phyloP scores from a whole-genome alignment of 805 yeast species.

The Candida silvicultrix region DNA sequence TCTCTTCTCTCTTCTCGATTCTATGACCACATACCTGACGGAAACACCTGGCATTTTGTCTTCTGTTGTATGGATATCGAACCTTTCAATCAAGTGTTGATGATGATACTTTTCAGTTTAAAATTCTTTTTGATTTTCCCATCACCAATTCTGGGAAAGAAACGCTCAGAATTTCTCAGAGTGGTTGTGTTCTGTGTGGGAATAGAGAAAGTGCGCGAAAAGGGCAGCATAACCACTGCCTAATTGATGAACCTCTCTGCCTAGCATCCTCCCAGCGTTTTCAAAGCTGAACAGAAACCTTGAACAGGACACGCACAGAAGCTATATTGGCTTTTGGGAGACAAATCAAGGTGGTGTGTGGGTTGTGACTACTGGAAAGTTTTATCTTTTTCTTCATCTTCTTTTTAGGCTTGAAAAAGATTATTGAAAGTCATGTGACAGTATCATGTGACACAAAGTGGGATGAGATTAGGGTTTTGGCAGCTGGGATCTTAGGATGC shows the following conservation, averaged over 20 bases:
- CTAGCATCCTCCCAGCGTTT: background rate
- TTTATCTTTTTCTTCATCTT: no score
- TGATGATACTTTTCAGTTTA: background rate
- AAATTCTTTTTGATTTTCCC: conserved; percentile 1
- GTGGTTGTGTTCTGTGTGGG: background rate
- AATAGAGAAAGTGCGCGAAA: background rate
- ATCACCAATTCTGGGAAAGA: background rate
- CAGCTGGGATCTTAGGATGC: no score
- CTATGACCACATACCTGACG: conserved; percentile 72
- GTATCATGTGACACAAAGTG: no score
- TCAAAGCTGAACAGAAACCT: no score
- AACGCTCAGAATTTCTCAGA: background rate
- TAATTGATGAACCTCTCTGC: background rate
- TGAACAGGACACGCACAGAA: background rate
- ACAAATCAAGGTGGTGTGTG: no score
- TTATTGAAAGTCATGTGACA: background rate
- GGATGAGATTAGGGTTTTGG: no score
- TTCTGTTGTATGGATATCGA: conserved; percentile 14
- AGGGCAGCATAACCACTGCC: background rate
- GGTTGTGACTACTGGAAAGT: no score
- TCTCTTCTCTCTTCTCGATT: background rate
- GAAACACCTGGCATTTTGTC: conserved; percentile 93
- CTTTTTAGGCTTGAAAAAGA: no score
- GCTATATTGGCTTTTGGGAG: background rate
- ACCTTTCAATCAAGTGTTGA: background rate